Percentiles rank a stretch among this genome's conserved stretches.
Evolutionary conservation across 2,329 filamentous ascomycete genomes (phyloP).

Genomic region (Fusarium siculi): DNA sequence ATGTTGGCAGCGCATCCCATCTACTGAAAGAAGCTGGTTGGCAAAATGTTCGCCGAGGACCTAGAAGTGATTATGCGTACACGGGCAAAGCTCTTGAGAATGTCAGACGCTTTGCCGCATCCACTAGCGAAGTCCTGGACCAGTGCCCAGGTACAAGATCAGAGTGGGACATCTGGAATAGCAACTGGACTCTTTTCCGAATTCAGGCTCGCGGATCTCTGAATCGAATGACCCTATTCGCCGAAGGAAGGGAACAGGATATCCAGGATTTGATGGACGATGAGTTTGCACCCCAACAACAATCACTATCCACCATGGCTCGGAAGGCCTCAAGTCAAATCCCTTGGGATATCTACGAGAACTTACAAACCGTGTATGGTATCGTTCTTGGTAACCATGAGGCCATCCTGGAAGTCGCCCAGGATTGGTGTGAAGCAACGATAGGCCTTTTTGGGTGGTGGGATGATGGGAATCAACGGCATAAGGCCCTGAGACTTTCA

Average conservation of each 20-base stretch:
- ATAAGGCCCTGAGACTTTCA: slow-evolving; percentile 54
- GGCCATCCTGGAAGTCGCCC: slow-evolving; percentile 79
- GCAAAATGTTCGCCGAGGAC: slow-evolving; percentile 76
- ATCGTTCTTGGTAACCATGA: slow-evolving; percentile 80
- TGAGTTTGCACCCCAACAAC: slow-evolving; percentile 53
- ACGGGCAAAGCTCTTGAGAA: slow-evolving; percentile 80
- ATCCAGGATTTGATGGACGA: slow-evolving; percentile 46
- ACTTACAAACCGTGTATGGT: slow-evolving; percentile 81
- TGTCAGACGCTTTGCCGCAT: slow-evolving; percentile 76
- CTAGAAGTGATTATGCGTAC: slow-evolving; percentile 74
- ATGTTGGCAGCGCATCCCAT: slow-evolving; percentile 72
- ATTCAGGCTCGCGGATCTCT: slow-evolving; percentile 76
- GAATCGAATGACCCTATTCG: slow-evolving; percentile 78
- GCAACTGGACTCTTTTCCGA: slow-evolving; percentile 87
- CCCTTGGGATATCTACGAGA: slow-evolving; percentile 91
- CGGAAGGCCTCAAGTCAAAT: slow-evolving; percentile 86
- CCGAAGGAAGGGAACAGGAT: slow-evolving; percentile 74
- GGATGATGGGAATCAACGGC: slow-evolving; percentile 76
- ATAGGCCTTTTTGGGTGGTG: slow-evolving; percentile 90
- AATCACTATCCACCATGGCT: slow-evolving; percentile 72
- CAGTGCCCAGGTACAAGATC: slow-evolving; percentile 75
- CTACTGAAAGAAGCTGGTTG: slow-evolving; percentile 82
- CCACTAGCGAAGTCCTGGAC: slow-evolving; percentile 75
- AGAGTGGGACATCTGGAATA: slow-evolving; percentile 85
- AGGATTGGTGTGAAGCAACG: slow-evolving; percentile 93